A percentile compares a stretch with the other conserved stretches of the same genome.
Conservation (phyloP, 2,329 filamentous ascomycete genomes). For the Waltergamsia citrina region DNA sequence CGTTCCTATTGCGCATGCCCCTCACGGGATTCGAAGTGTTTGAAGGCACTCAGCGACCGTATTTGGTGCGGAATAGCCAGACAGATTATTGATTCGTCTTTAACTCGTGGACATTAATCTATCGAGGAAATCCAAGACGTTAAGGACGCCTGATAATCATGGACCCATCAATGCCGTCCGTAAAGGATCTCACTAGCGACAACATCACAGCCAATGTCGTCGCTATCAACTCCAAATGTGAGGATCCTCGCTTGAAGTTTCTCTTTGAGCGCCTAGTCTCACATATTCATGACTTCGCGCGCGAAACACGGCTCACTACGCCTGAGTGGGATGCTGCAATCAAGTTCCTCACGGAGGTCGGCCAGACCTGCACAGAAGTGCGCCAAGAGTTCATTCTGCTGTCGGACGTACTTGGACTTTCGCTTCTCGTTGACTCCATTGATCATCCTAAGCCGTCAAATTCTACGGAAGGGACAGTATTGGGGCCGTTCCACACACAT, state of each 20-base stretch:
- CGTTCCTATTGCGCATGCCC: too few species aligned
- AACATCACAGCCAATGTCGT: conserved; percentile 68
- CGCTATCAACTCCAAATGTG: conserved; percentile 58
- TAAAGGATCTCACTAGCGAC: conserved; percentile 53
- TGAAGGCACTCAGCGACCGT: too few species aligned
- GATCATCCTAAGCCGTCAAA: conserved; percentile 63
- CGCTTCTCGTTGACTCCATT: conserved; percentile 65
- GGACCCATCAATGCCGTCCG: too few species aligned
- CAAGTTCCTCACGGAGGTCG: conserved; percentile 57
- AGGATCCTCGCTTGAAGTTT: conserved; percentile 54
- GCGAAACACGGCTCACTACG: conserved; percentile 63
- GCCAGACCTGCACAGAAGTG: conserved; percentile 59
- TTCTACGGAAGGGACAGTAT: conserved; percentile 66
- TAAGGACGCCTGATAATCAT: too few species aligned
- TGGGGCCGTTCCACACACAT: conserved; percentile 73
- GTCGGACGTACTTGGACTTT: conserved; percentile 65
- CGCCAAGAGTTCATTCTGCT: conserved; percentile 71
- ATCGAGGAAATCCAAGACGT: too few species aligned
- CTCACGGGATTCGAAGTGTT: too few species aligned
- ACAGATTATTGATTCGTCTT: too few species aligned
- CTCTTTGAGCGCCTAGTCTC: conserved; percentile 60
- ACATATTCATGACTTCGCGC: conserved; percentile 68
- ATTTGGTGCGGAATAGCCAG: too few species aligned
- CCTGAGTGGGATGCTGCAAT: conserved; percentile 66
- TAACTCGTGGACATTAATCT: too few species aligned